Conservation (phyloP, 176 grass and related monocot genomes). For the Leersia perrieri region DNA sequence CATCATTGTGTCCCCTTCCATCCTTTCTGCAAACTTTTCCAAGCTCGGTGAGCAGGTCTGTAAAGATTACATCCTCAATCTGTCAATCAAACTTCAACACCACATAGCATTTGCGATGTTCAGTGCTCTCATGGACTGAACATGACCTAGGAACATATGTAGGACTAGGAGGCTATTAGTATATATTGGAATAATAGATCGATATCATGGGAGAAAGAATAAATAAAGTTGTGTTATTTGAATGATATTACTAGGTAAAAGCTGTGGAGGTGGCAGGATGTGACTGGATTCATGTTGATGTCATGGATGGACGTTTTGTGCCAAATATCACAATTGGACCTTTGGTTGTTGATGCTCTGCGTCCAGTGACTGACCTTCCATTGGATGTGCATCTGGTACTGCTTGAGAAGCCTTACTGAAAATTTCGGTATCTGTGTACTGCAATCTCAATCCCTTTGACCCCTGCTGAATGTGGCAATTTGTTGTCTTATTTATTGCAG, state of each 20-base stretch:
- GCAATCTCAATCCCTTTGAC: background rate
- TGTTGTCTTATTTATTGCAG: constrained; percentile 53
- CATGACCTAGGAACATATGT: background rate
- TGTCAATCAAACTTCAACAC: too few species aligned
- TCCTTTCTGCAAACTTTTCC: constrained; percentile 93
- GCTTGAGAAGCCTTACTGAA: constrained; percentile 16
- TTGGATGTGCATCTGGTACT: constrained; percentile 99
- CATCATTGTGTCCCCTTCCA: constrained; percentile 97
- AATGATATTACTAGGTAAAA: constrained; percentile 66
- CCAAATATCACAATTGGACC: constrained; percentile 99
- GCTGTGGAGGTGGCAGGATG: constrained; percentile 95
- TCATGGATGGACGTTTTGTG: constrained; percentile 98
- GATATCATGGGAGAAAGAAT: background rate
- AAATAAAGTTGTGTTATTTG: background rate
- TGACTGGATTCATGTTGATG: constrained; percentile 99
- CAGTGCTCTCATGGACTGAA: background rate
- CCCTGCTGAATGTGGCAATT: background rate
- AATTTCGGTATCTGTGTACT: background rate
- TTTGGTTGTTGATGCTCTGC: constrained; percentile 81
- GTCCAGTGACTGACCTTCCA: constrained; percentile 94
- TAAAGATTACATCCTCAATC: constrained; percentile 8
- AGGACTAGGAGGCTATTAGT: background rate
- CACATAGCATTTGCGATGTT: background rate
- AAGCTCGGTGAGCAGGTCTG: constrained; percentile 89
- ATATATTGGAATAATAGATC: background rate